Base-by-base conservation (phyloP, 495 filamentous ascomycete species). In the Penicillium bovifimosum region DNA sequence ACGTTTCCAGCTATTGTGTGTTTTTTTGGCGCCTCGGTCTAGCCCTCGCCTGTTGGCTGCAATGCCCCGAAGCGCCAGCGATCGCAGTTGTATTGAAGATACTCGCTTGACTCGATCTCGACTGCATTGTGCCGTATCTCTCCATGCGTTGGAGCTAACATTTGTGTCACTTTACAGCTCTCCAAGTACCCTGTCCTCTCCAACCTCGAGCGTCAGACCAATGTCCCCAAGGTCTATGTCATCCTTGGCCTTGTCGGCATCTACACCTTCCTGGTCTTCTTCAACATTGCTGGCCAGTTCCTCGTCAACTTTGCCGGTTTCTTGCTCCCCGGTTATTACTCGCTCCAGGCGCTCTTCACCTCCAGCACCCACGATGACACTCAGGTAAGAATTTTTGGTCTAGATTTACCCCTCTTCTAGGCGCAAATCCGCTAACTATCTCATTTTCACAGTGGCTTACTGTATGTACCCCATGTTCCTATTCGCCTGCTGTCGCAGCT, bases 201-300 rank as follows among this genome's bases (percentile, higher is more conserved):
- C 81, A 95, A 97, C 76, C 82, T 99, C 56, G 95, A 99, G 85
- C 89, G 87, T 73, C 90, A 96, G 75, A 93, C 90, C 56, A 86
- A 83, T 18, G 84, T 96, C 41, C 93, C 93, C 56, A 99, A 99
- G 80, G 90, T 92, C 68, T 97, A 99, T 64, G 89, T 84, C 58
- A 81, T 96, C 73, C 86, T 96, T 42, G 93, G 93, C 58, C 70
- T 96, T 10, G 73, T 68, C 41, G 85, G 84, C 42, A 78, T 95
- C 61, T 99, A 99, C 80, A 91, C 96, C 80, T 96, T 96, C 82
- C 82, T 99, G 14, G 88, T 97, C 74, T 86, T 97, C 80, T 95
- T 99, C 81, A 99, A 99, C 81, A 91, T 96, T 60, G 93, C 90
- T 54, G 92, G 93, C 64, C 88, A 93, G 70, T 87, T 97, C 69